Evolutionary conservation across 2,329 filamentous ascomycete species (phyloP), one percentile per base, ranked within the genome.

Genomic region (Cephalotrichum gorgonifer): DNA sequence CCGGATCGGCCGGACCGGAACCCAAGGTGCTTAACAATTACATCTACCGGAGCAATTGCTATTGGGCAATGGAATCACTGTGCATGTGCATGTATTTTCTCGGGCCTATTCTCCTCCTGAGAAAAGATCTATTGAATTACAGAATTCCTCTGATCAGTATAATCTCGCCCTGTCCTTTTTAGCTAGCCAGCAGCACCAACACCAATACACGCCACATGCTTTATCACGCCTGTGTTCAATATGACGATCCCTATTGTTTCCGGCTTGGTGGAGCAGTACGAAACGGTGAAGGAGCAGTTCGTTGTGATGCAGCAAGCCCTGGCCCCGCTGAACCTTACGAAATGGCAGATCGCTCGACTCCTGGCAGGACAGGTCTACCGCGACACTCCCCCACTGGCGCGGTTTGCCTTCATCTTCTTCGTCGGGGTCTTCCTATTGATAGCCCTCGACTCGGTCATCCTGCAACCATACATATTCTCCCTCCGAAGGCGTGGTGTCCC

Each of bases 301-400:
- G n/a, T 46, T 15, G 44, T 46, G n/a, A 46, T 46, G 44, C 28
- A 46, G 31, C 44, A 46, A 22, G 44, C 44, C 17, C 31, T 46
- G 22, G 44, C 44, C 5, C 44, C 44, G 11, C 15, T 46, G n/a
- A 46, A 46, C 20, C 44, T 46, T 23, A 46, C 44, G 3, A 46
- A 46, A 25, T 46, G 44, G 44, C 44, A 46, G 44, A 46, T 46
- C 35, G 44, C 44, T 25, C 44, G 44, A 46, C 44, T 46, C n/a
- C 44, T 46, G 7, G 44, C 44, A 6, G 44, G 27, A 28, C 44
- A 46, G 44, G 14, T 46, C 27, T 46, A 46, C 30, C 44, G 44
- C 12, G 44, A 46, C 28, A 35, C 30, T 5, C 22, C 44, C 27
- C 23, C 28, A 23, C 6, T 46, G n/a, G 30, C 22, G 27, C 44